Evolutionary conservation across 257 asterid genomes (phyloP).

Genomic region (Orobanche coerulescens): DNA sequence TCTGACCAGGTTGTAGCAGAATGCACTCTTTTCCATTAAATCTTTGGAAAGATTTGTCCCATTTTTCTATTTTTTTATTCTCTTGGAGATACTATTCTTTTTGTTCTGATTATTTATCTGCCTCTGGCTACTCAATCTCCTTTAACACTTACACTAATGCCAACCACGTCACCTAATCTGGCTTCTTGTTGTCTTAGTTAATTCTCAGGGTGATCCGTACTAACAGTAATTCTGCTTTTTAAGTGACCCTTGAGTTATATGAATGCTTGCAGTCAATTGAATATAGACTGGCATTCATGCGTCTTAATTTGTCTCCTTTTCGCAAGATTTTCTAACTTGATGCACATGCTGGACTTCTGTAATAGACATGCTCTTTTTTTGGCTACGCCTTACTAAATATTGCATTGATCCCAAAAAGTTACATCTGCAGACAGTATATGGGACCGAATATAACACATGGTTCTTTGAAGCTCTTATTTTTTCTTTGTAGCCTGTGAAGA

Average conservation of each 20-base stretch:
- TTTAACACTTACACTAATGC: neutral
- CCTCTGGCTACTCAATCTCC: neutral
- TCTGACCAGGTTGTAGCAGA: constrained; percentile 56
- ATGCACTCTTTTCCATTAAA: constrained; percentile 2
- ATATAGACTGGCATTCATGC: constrained; percentile 1
- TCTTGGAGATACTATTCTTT: neutral
- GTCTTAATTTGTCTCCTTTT: neutral
- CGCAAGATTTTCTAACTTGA: constrained; percentile 12
- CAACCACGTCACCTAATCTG: neutral
- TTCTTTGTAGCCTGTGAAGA: constrained; percentile 5
- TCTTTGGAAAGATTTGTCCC: constrained; percentile 1
- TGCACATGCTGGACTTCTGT: constrained; percentile 12
- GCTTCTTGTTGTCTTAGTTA: neutral
- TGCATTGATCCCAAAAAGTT: neutral
- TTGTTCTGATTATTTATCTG: neutral
- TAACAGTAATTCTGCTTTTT: neutral
- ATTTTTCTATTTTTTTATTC: neutral
- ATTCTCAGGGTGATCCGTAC: constrained; percentile 1
- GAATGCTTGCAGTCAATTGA: neutral
- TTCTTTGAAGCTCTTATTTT: neutral
- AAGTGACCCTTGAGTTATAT: neutral
- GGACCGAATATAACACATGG: neutral
- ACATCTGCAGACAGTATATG: neutral
- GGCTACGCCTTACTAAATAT: neutral
- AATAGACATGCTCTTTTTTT: neutral